These are phyloP conservation scores for Saturnispora mendoncae DNA, from an alignment of 805 yeast species.

Conservation along the genomic window DNA sequence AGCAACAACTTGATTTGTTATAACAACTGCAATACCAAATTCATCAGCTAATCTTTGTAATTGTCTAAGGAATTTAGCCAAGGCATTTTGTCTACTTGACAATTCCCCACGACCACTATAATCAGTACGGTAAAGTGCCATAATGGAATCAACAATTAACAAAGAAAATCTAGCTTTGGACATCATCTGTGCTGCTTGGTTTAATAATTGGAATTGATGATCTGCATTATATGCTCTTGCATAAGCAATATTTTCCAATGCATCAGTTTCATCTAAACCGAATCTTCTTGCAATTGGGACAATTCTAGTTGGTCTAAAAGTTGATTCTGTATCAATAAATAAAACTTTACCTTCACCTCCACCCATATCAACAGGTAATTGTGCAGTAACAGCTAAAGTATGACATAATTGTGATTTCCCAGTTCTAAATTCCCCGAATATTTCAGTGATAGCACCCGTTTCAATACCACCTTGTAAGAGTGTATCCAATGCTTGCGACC, in stretches of 20 bases:
- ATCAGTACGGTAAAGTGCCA: slow-evolving; percentile 94
- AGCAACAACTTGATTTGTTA: slow-evolving; percentile 94
- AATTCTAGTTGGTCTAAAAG: slow-evolving; percentile 86
- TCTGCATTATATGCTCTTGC: slow-evolving; percentile 97
- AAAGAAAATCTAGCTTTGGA: slow-evolving; percentile 84
- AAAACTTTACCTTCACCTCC: slow-evolving; percentile 98
- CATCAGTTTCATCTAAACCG: slow-evolving; percentile 86
- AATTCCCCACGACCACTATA: slow-evolving; percentile 93
- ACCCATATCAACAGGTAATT: slow-evolving; percentile 90
- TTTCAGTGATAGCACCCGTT: slow-evolving; percentile 93
- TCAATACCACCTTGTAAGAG: slow-evolving; percentile 94
- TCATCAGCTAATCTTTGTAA: slow-evolving; percentile 93
- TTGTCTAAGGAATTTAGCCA: slow-evolving; percentile 86
- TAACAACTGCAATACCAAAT: slow-evolving; percentile 93
- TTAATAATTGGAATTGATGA: slow-evolving; percentile 80
- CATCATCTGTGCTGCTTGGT: slow-evolving; percentile 94
- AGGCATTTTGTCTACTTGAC: slow-evolving; percentile 89
- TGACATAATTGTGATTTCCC: slow-evolving; percentile 97
- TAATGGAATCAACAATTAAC: slow-evolving; percentile 90
- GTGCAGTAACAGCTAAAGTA: slow-evolving; percentile 94
- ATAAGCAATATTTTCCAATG: slow-evolving; percentile 94
- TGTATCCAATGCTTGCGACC: slow-evolving; percentile 89
- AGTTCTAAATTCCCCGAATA: slow-evolving; percentile 95
- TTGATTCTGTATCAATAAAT: slow-evolving; percentile 94
- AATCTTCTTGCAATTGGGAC: slow-evolving; percentile 86